phyloP scores from a whole-genome alignment of 2,329 filamentous ascomycete species.

The Sphaerulina vaccinii region DNA sequence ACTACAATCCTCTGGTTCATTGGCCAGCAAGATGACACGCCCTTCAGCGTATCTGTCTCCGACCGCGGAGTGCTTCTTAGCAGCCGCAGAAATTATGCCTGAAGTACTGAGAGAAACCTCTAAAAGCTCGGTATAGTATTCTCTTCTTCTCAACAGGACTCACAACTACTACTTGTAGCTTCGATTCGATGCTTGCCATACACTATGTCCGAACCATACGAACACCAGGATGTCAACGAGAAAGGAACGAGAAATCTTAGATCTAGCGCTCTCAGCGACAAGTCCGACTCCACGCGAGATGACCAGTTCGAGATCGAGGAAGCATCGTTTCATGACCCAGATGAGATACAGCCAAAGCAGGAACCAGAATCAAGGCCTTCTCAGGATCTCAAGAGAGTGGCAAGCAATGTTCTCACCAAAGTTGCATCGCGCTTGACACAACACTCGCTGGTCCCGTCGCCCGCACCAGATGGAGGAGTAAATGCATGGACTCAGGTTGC shows the following conservation, averaged over 20 bases:
- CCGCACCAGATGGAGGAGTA: constrained; percentile 47
- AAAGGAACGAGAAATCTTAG: background rate
- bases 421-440: constrained; percentile 41
- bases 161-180: background rate
- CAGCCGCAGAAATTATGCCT: background rate
- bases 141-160: background rate
- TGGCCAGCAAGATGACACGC: background rate
- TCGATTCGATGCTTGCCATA: background rate
- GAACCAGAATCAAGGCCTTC: constrained; percentile 13
- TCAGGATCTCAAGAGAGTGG: constrained; percentile 27
- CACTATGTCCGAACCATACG: background rate
- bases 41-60: background rate
- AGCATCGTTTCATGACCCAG: background rate
- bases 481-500: constrained; percentile 40
- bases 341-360: constrained; percentile 17
- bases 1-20: background rate
- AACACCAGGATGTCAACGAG: constrained; percentile 8
- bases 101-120: background rate
- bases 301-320: background rate
- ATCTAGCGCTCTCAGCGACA: background rate
- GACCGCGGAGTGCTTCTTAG: background rate
- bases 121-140: background rate
- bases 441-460: constrained; percentile 34
- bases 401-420: constrained; percentile 34
- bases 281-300: background rate